A percentile compares a stretch with the other conserved stretches of the same genome.
Conservation (phyloP, 75 land plant genomes). For the Selaginella tamariscina region DNA sequence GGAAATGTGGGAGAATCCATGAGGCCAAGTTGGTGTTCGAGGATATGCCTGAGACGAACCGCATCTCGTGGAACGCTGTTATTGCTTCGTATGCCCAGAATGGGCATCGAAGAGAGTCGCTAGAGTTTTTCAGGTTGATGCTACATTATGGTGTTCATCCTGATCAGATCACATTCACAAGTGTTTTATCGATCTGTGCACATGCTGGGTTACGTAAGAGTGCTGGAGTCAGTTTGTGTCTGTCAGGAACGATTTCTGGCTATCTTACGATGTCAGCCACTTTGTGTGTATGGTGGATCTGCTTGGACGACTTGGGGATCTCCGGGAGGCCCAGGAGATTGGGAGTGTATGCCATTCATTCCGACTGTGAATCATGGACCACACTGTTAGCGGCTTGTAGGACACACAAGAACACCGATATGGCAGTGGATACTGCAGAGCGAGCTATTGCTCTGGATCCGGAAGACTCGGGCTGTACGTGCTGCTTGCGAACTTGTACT, state of each 20-base stretch:
- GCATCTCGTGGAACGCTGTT: slow-evolving; percentile 47
- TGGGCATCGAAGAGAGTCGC: slow-evolving; percentile 34
- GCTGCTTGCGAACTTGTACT: slow-evolving; percentile 11
- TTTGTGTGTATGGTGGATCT: slow-evolving; percentile 67
- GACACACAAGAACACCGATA: slow-evolving; percentile 33
- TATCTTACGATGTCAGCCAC: slow-evolving; percentile 40
- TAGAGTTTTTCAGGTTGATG: slow-evolving; percentile 40
- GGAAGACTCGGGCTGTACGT: slow-evolving; percentile 18
- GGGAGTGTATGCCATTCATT: slow-evolving; percentile 39
- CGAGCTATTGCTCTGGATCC: slow-evolving; percentile 40
- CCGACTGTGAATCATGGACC: slow-evolving; percentile 58
- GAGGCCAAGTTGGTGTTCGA: slow-evolving; percentile 58
- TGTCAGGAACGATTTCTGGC: slow-evolving; percentile 13
- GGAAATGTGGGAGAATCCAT: slow-evolving; percentile 40
- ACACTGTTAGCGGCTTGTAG: slow-evolving; percentile 51
- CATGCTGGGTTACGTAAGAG: slow-evolving; percentile 36
- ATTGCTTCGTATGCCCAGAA: slow-evolving; percentile 50
- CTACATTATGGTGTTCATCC: slow-evolving; percentile 21
- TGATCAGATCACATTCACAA: slow-evolving; percentile 49
- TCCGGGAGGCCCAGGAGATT: slow-evolving; percentile 40
- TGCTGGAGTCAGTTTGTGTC: slow-evolving; percentile 18
- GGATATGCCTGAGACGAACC: slow-evolving; percentile 35
- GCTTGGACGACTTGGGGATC: slow-evolving; percentile 49
- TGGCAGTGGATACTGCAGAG: slow-evolving; percentile 38
- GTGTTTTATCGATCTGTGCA: slow-evolving; percentile 63